Percentiles rank a stretch among this genome's conserved stretches.
Evolutionary conservation across 176 grass and related monocot species (phyloP).

Genomic region (Chrysopogon serrulatus): DNA sequence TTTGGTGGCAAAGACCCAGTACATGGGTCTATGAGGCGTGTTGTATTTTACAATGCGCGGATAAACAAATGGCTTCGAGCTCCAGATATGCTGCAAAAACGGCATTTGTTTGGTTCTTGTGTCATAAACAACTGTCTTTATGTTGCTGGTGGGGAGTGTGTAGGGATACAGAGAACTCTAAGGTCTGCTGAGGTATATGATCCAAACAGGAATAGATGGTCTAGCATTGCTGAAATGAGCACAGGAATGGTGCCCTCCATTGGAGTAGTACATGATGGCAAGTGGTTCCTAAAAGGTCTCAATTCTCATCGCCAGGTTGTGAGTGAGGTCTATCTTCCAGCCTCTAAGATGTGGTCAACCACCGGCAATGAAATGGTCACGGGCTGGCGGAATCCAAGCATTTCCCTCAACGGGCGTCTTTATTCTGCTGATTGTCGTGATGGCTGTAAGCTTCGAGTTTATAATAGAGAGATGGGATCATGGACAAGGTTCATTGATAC

Average conservation of each 20-base stretch:
- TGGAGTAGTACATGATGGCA: conserved; percentile 82
- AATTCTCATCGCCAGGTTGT: conserved; percentile 64
- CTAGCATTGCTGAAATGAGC: conserved; percentile 68
- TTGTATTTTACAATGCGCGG: conserved; percentile 87
- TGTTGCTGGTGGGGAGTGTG: conserved; percentile 91
- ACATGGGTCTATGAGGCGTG: conserved; percentile 80
- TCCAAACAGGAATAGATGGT: conserved; percentile 83
- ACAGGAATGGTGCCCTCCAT: conserved; percentile 80
- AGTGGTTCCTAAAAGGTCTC: conserved; percentile 91
- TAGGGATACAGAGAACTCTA: conserved; percentile 74
- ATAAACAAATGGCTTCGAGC: conserved; percentile 90
- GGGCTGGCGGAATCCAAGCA: conserved; percentile 71
- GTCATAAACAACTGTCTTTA: conserved; percentile 89
- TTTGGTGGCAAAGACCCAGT: conserved; percentile 84
- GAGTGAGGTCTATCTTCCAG: conserved; percentile 69
- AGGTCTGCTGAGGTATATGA: conserved; percentile 85
- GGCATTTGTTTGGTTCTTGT: conserved; percentile 84
- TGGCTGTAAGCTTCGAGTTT: conserved; percentile 85
- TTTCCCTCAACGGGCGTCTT: conserved; percentile 55
- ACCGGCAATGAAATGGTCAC: conserved; percentile 57
- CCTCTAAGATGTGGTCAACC: conserved; percentile 55
- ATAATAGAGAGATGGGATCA: conserved; percentile 50
- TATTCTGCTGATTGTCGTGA: conserved; percentile 78
- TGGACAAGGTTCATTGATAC: conserved; percentile 78
- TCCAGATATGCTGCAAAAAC: conserved; percentile 85